These are phyloP conservation scores for Triticum turgidum DNA, from an alignment of 176 grass and related monocot genomes.

Conservation along the genomic window DNA sequence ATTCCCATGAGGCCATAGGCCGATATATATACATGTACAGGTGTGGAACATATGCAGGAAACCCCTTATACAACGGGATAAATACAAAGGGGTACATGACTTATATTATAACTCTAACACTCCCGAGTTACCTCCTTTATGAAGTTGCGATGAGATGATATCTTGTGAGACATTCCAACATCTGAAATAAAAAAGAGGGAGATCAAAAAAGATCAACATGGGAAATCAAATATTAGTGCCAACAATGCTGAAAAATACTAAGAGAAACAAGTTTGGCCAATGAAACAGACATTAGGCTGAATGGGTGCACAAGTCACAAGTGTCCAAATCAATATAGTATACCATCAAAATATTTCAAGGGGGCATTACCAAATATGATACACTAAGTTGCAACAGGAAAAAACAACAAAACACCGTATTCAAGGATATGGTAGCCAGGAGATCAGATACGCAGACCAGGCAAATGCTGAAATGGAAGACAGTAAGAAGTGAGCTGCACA, in stretches of 20 bases:
- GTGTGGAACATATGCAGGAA: no score
- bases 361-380: conserved; percentile 2
- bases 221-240: neutral
- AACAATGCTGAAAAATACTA: neutral
- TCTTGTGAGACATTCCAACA: neutral
- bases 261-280: neutral
- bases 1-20: no score
- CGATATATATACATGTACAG: no score
- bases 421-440: neutral
- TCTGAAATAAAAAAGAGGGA: conserved; percentile 13
- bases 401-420: neutral
- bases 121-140: neutral
- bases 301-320: neutral
- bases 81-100: no score
- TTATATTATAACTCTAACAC: neutral
- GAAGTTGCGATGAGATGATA: neutral
- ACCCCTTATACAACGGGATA: no score
- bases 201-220: conserved; percentile 13
- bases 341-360: conserved; percentile 2
- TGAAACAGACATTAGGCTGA: neutral
- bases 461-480: neutral
- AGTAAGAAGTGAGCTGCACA: neutral
- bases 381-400: neutral
- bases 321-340: no score
- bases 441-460: neutral